Conservation (phyloP, 257 asterid species). For the Fraxinus anomala region DNA sequence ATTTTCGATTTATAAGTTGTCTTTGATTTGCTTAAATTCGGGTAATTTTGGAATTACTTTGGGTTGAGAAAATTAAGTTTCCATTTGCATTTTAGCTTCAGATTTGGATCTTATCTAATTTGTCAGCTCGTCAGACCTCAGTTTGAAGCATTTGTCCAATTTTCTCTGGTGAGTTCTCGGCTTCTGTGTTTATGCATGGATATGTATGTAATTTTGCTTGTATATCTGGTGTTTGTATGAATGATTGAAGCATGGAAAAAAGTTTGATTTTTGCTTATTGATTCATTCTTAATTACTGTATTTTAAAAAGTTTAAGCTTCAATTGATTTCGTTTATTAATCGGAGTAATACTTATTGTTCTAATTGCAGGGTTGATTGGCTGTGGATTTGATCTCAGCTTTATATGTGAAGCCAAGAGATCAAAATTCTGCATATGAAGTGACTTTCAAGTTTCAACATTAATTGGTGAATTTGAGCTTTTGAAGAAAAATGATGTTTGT, state of each 20-base stretch:
- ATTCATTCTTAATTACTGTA: conserved; percentile 8
- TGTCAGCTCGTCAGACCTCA: too few species aligned
- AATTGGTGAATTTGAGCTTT: conserved; percentile 3
- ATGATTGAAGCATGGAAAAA: conserved; percentile 1
- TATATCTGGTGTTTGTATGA: neutral
- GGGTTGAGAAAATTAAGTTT: neutral
- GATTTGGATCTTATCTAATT: neutral
- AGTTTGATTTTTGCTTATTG: neutral
- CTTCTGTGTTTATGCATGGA: neutral
- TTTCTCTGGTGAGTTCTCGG: neutral
- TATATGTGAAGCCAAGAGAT: conserved; percentile 4
- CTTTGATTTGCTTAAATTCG: neutral
- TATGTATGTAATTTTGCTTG: neutral
- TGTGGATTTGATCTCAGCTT: neutral
- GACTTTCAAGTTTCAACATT: too few species aligned
- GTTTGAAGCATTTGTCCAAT: neutral
- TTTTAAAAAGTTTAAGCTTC: neutral
- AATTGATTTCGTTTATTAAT: neutral
- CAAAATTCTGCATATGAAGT: neutral
- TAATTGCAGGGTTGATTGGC: neutral
- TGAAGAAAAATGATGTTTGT: conserved; percentile 33
- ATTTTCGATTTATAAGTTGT: neutral
- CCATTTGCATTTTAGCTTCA: neutral
- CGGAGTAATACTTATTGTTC: neutral
- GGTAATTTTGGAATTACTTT: neutral